phyloP scores from a whole-genome alignment of 257 asterid genomes.

The Rehmannia glutinosa region DNA sequence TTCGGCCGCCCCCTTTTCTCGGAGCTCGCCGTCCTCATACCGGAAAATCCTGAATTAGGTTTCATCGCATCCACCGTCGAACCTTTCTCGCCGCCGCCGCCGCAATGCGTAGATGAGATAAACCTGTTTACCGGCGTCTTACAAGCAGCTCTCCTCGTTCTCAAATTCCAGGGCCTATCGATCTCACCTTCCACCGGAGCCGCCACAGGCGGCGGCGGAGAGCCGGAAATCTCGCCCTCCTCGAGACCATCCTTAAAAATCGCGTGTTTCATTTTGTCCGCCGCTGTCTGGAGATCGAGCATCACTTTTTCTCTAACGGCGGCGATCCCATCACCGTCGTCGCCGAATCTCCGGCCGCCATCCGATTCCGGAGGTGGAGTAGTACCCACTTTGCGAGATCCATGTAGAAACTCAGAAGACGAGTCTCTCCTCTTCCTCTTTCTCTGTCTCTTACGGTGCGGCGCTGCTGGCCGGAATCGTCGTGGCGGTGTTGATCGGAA shows the following conservation, averaged over 20 bases:
- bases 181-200: conserved; percentile 11
- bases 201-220: conserved; percentile 17
- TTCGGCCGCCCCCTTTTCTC: conserved; percentile 27
- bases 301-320: conserved; percentile 57
- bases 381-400: conserved; percentile 12
- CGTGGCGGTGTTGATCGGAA: conserved; percentile 22
- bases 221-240: conserved; percentile 2
- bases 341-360: not conserved
- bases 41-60: conserved; percentile 12
- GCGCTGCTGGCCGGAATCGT: conserved; percentile 4
- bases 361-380: conserved; percentile 15
- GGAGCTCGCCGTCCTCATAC: conserved; percentile 20
- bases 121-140: conserved; percentile 22
- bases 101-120: not conserved
- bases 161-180: conserved; percentile 46
- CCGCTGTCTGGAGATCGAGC: conserved; percentile 54
- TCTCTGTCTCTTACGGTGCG: conserved; percentile 2
- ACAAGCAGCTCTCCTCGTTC: conserved; percentile 52
- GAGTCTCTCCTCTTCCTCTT: not conserved
- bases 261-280: conserved; percentile 44
- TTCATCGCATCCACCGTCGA: conserved; percentile 20
- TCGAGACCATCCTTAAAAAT: conserved; percentile 36
- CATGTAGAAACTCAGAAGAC: not conserved
- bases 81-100: not conserved
- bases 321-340: conserved; percentile 36